Percentiles rank a stretch among this genome's conserved stretches.
Evolutionary conservation across 78 protist species (phyloP).

Genomic region (Dictyostelium discoideum): dicty_2.7 NC_007088.5:2856001-2856500

Average conservation of each 20-base stretch:
- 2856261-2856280: not conserved
- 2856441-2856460: not conserved
- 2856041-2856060: conserved; percentile 10
- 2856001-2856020: not conserved
- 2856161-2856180: conserved; percentile 4
- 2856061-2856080: conserved; percentile 13
- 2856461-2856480: not conserved
- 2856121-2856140: conserved; percentile 3
- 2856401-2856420: not conserved
- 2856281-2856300: not conserved
- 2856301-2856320: not conserved
- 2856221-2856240: not conserved
- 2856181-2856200: not conserved
- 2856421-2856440: not conserved
- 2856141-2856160: not conserved
- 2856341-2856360: not conserved
- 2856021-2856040: not conserved
- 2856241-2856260: not conserved
- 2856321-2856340: not conserved
- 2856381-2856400: not conserved
- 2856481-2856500: not conserved
- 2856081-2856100: not conserved
- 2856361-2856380: not conserved
- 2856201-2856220: not conserved
- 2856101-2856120: conserved; percentile 21